phyloP scores from a whole-genome alignment of 768 basidiomycete genomes.

The Leucosporidium yakuticum region DNA sequence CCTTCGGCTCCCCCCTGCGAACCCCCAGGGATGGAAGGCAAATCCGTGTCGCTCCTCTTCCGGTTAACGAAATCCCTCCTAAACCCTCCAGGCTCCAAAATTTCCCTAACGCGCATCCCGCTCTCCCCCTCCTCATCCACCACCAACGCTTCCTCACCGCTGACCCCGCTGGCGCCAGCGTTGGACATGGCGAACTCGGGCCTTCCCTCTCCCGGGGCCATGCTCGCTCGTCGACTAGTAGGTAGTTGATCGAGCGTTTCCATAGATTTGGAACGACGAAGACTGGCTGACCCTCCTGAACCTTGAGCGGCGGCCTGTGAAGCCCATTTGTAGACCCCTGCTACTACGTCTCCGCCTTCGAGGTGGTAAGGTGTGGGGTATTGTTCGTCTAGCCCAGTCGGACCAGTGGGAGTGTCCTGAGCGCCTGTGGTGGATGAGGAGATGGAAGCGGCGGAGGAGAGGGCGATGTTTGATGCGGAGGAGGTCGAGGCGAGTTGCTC shows the following conservation, averaged over 20 bases:
- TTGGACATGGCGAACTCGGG: not conserved
- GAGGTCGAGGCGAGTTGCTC: too few relatives aligned
- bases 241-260: not conserved
- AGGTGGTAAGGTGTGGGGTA: slow-evolving; percentile 35
- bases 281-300: not conserved
- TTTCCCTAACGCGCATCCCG: slow-evolving; percentile 15
- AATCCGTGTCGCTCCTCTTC: slow-evolving; percentile 1
- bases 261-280: slow-evolving; percentile 2
- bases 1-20: slow-evolving; percentile 5
- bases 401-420: not conserved
- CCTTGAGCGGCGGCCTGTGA: not conserved
- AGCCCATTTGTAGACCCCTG: slow-evolving; percentile 31
- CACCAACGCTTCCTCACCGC: slow-evolving; percentile 7
- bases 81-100: slow-evolving; percentile 35
- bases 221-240: not conserved
- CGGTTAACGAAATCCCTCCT: slow-evolving; percentile 32
- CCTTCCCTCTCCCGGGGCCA: not conserved
- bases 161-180: slow-evolving; percentile 7
- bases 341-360: slow-evolving; percentile 28
- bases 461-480: not conserved
- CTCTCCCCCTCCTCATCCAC: slow-evolving; percentile 5
- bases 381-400: not conserved
- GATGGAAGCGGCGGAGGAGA: not conserved
- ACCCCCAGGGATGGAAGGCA: not conserved
- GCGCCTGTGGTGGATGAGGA: not conserved